Evolutionary conservation across 1,284 basidiomycete genomes (phyloP).

Genomic region (Tylopilus sp.): DNA sequence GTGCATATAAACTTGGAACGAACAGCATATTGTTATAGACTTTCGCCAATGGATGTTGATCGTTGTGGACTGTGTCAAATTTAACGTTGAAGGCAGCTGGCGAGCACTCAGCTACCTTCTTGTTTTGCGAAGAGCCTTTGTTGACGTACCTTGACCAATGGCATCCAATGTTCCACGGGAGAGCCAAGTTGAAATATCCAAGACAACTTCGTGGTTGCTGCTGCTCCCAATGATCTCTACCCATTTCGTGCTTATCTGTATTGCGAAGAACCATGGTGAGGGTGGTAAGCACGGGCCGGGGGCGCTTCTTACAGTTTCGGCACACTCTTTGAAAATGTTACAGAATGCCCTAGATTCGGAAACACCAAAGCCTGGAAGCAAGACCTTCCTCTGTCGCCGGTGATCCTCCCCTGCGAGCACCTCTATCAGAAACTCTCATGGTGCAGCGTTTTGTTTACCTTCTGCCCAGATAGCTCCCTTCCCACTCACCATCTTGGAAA

Average conservation of each 20-base stretch:
- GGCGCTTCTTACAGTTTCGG: slow-evolving; percentile 30
- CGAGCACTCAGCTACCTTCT: neutral
- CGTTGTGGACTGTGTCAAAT: slow-evolving; percentile 49
- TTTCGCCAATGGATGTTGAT: slow-evolving; percentile 48
- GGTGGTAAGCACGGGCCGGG: slow-evolving; percentile 15
- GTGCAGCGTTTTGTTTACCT: slow-evolving; percentile 38
- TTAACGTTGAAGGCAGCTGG: slow-evolving; percentile 57
- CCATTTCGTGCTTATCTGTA: slow-evolving; percentile 60
- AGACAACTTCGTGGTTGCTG: slow-evolving; percentile 42
- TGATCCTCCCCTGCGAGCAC: slow-evolving; percentile 53
- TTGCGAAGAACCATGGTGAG: neutral
- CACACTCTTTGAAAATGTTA: slow-evolving; percentile 45
- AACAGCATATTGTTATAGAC: slow-evolving; percentile 49
- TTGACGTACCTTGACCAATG: slow-evolving; percentile 53
- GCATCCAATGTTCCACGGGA: slow-evolving; percentile 57
- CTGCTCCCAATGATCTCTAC: slow-evolving; percentile 49
- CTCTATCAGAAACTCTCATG: neutral
- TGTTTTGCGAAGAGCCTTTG: slow-evolving; percentile 9
- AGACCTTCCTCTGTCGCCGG: slow-evolving; percentile 54
- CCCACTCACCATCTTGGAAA: slow-evolving; percentile 46
- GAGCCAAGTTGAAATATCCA: slow-evolving; percentile 55
- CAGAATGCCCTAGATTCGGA: slow-evolving; percentile 52
- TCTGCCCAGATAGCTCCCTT: slow-evolving; percentile 53
- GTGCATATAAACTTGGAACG: slow-evolving; percentile 20
- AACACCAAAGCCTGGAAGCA: slow-evolving; percentile 56